Evolutionary conservation across 1,284 basidiomycete genomes (phyloP).

Genomic region (Austroboletus rostrupii): DNA sequence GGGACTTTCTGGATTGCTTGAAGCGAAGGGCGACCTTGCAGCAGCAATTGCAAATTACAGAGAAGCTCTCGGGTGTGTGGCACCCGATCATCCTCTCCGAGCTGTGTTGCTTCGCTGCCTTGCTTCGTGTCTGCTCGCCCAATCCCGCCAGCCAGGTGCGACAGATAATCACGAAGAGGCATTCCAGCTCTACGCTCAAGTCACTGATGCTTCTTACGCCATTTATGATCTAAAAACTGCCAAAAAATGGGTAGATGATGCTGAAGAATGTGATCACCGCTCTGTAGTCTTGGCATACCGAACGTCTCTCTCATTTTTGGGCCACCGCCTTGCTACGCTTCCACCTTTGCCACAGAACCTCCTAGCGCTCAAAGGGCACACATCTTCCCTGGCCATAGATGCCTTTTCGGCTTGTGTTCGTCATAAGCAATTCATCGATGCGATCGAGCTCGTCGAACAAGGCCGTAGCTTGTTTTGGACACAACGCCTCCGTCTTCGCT

Average conservation of each 20-base stretch:
- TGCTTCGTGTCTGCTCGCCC: neutral
- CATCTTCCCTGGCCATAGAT: neutral
- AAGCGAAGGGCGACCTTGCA: neutral
- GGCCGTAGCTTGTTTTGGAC: neutral
- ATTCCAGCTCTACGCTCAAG: neutral
- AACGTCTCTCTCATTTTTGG: slow-evolving; percentile 2
- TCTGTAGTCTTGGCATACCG: slow-evolving; percentile 4
- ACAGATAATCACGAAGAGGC: neutral
- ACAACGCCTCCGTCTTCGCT: neutral
- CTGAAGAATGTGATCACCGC: slow-evolving; percentile 1
- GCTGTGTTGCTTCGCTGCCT: neutral
- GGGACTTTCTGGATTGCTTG: neutral
- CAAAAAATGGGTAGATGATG: neutral
- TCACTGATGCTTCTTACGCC: neutral
- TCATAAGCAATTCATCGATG: neutral
- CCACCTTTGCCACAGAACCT: slow-evolving; percentile 4
- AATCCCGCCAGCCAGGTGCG: neutral
- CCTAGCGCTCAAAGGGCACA: neutral
- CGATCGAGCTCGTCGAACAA: neutral
- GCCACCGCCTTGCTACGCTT: neutral
- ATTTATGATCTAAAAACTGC: neutral
- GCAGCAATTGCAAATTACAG: neutral
- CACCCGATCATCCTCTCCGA: neutral
- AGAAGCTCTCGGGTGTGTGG: neutral
- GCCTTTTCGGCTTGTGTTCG: neutral